These are phyloP conservation scores for Anisodus tanguticus DNA, from an alignment of 257 asterid species.

Conservation along the genomic window DNA sequence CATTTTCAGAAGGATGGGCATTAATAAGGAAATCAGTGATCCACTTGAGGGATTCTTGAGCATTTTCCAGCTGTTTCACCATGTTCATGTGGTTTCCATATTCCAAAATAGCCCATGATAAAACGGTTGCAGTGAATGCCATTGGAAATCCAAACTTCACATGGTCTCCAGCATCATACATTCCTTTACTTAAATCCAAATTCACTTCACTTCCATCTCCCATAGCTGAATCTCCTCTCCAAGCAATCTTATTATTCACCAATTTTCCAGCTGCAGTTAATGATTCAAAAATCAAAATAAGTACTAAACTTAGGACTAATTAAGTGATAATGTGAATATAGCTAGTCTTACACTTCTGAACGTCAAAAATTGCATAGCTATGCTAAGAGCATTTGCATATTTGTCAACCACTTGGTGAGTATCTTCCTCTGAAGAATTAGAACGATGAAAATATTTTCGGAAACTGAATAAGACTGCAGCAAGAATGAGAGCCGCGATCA, in stretches of 20 bases:
- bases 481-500: conserved; percentile 43
- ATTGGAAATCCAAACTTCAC: conserved; percentile 70
- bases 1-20: conserved; percentile 62
- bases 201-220: conserved; percentile 57
- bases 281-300: background rate
- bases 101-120: conserved; percentile 68
- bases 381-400: conserved; percentile 53
- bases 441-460: conserved; percentile 34
- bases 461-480: conserved; percentile 53
- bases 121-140: conserved; percentile 72
- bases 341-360: conserved; percentile 55
- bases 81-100: conserved; percentile 50
- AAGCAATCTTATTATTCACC: conserved; percentile 51
- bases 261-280: conserved; percentile 62
- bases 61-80: conserved; percentile 44
- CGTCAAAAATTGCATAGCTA: conserved; percentile 65
- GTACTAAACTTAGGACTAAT: background rate
- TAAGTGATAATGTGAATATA: background rate
- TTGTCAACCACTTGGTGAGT: conserved; percentile 28
- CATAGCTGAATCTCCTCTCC: conserved; percentile 72
- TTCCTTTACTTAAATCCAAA: conserved; percentile 59
- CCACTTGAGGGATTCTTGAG: conserved; percentile 60
- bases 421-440: conserved; percentile 29
- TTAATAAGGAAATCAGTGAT: conserved; percentile 64
- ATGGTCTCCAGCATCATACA: conserved; percentile 72